Base-by-base conservation (phyloP, 306 rosid genomes). In the Trichosanthes cucumerina region DNA sequence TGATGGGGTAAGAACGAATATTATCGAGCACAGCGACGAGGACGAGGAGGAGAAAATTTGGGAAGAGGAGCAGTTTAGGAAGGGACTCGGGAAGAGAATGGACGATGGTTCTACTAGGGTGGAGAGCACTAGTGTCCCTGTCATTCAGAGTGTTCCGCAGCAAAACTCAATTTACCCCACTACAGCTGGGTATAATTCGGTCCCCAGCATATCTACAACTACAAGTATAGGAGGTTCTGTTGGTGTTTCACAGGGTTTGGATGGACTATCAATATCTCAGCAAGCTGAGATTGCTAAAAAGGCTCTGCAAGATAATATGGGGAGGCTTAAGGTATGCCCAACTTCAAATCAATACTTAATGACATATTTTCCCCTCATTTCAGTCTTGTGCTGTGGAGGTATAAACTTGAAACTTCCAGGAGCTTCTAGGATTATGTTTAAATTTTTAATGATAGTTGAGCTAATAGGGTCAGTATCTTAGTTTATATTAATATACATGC, bases 11-110 rank as follows among this genome's bases (percentile, higher is more conserved):
- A 65, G 69, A 65, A 86, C 82, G 69, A 86, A 73, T 28, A 38
- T 43, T 28, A 33, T 43, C 0, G 88, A 82, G 26, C 83, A 76
- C 1, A 91, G 53, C 4, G 87, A 85, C 5, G 87, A 92, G 6
- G 97, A 91, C 0, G 98, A 95, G 58, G 98, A 92, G 82, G 94
- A 94, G 84, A 91, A 86, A 66, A 79, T 90, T 85, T 95, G 98
- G 98, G 98, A 95, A 81, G 96, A 91, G 44, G 98, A 91, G 82
- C 98, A 95, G 88, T 84, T 95, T 78, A 86, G 97, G 83, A 95
- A 95, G 88, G 98, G 96, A 4, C 78, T 95, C 85, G 98, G 98
- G 81, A 95, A 95, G 88, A 89, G 96, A 80, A 86, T 87, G 90
- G 98, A 92, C 82, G 93, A 95, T 79, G 94, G 97, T 56, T 28